Evolutionary conservation across 345 rosid genomes (phyloP).

Genomic region (Boechera stricta): DNA sequence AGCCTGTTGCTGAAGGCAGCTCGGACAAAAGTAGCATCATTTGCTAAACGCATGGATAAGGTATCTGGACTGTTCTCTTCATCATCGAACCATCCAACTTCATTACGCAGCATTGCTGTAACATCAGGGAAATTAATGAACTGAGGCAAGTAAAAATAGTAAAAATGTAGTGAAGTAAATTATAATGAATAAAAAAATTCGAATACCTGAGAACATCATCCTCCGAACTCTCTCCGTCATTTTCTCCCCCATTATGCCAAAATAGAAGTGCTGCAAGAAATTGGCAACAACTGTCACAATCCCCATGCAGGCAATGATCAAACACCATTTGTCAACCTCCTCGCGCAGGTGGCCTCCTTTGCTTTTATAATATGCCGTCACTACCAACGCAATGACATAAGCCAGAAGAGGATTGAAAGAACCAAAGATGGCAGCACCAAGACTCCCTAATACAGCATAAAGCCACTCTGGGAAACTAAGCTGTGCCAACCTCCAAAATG

Average conservation of each 20-base stretch:
- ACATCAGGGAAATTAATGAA: slow-evolving; percentile 40
- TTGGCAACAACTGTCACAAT: slow-evolving; percentile 94
- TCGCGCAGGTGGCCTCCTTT: slow-evolving; percentile 54
- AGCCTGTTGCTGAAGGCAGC: slow-evolving; percentile 99
- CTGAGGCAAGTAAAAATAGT: slow-evolving; percentile 35
- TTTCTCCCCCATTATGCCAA: slow-evolving; percentile 99
- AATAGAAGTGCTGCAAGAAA: slow-evolving; percentile 96
- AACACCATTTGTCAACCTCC: slow-evolving; percentile 96
- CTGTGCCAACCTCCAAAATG: slow-evolving; percentile 90
- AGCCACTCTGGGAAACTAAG: slow-evolving; percentile 99
- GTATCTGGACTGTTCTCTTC: slow-evolving; percentile 97
- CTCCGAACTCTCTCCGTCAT: slow-evolving; percentile 97
- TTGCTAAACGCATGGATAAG: slow-evolving; percentile 97
- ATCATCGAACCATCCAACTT: slow-evolving; percentile 98
- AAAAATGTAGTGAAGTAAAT: neutral
- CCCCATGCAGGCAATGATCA: slow-evolving; percentile 98
- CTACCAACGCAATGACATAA: slow-evolving; percentile 83
- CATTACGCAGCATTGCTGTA: slow-evolving; percentile 97
- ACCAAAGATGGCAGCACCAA: slow-evolving; percentile 98
- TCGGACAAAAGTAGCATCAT: slow-evolving; percentile 98
- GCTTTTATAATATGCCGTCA: slow-evolving; percentile 70
- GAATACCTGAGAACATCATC: slow-evolving; percentile 98
- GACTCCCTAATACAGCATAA: slow-evolving; percentile 94
- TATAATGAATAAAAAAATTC: neutral
- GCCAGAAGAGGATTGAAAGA: slow-evolving; percentile 98